Conservation (phyloP, 1,284 basidiomycete species). For the Trametes hirsuta region DNA sequence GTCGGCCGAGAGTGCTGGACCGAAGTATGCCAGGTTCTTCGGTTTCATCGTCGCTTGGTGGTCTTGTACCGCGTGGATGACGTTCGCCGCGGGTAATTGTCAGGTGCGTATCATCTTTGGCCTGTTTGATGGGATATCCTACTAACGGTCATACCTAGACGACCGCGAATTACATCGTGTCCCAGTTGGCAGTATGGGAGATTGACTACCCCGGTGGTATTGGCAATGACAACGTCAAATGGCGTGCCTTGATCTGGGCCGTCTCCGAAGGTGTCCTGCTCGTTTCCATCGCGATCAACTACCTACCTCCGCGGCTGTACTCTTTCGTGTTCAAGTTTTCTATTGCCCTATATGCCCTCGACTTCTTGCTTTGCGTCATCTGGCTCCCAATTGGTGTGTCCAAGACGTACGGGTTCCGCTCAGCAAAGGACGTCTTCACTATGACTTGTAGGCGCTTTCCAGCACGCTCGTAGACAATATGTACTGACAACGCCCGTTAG, state of each 20-base stretch:
- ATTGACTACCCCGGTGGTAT: conserved; percentile 79
- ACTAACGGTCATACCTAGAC: conserved; percentile 47
- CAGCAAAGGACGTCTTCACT: conserved; percentile 79
- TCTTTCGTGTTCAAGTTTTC: conserved; percentile 77
- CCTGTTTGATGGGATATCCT: not conserved
- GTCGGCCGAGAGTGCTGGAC: conserved; percentile 87
- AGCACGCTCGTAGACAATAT: not conserved
- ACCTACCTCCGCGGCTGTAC: conserved; percentile 76
- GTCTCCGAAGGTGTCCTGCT: conserved; percentile 73
- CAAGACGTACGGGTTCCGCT: conserved; percentile 81
- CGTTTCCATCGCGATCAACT: conserved; percentile 77
- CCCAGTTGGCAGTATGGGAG: conserved; percentile 79
- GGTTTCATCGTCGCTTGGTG: conserved; percentile 91
- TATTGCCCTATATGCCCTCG: conserved; percentile 73
- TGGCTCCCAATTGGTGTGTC: conserved; percentile 89
- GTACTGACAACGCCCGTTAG: conserved; percentile 39
- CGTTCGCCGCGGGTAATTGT: conserved; percentile 82
- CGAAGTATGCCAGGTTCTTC: conserved; percentile 80
- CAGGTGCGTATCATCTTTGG: conserved; percentile 51
- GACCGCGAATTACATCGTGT: conserved; percentile 84
- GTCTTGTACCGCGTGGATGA: conserved; percentile 90
- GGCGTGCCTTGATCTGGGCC: conserved; percentile 82
- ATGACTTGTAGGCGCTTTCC: conserved; percentile 64
- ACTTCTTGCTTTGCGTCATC: conserved; percentile 83
- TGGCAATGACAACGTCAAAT: conserved; percentile 72